phyloP scores from a whole-genome alignment of 2,329 filamentous ascomycete species.

The Emericellopsis cladophorae region DNA sequence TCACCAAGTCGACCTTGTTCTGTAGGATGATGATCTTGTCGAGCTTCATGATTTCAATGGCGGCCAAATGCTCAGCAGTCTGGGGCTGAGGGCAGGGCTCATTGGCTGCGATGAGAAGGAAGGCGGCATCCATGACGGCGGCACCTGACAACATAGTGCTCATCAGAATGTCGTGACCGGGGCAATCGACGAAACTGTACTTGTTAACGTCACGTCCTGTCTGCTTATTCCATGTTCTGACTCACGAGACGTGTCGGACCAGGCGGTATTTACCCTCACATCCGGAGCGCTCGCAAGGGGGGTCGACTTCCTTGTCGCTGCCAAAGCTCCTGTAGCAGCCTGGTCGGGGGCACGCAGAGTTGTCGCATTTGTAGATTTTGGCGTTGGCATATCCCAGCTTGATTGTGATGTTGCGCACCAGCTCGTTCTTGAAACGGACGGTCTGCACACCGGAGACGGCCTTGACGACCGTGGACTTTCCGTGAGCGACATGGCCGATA shows the following conservation, averaged over 20 bases:
- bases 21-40: conserved; percentile 99
- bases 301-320: conserved; percentile 97
- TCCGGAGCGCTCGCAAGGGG: conserved; percentile 86
- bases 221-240: not conserved
- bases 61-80: conserved; percentile 95
- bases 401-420: conserved; percentile 98
- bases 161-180: conserved; percentile 99
- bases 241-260: conserved; percentile 84
- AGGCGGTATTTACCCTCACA: conserved; percentile 81
- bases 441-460: conserved; percentile 98
- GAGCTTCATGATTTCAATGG: conserved; percentile 99
- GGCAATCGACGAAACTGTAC: conserved; percentile 86
- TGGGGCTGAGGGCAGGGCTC: conserved; percentile 97
- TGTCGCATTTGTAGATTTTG: conserved; percentile 99
- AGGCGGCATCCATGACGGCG: conserved; percentile 97
- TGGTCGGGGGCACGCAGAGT: conserved; percentile 76
- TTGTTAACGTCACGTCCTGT: not conserved
- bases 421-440: conserved; percentile 98
- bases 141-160: conserved; percentile 99
- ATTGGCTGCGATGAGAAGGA: conserved; percentile 94
- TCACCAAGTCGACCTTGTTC: conserved; percentile 99
- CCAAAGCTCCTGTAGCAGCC: conserved; percentile 96
- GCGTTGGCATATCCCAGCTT: conserved; percentile 99
- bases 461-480: conserved; percentile 97
- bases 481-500: conserved; percentile 97